Evolutionary conservation across 768 basidiomycete genomes (phyloP).

Genomic region (Boletales sp.): DNA sequence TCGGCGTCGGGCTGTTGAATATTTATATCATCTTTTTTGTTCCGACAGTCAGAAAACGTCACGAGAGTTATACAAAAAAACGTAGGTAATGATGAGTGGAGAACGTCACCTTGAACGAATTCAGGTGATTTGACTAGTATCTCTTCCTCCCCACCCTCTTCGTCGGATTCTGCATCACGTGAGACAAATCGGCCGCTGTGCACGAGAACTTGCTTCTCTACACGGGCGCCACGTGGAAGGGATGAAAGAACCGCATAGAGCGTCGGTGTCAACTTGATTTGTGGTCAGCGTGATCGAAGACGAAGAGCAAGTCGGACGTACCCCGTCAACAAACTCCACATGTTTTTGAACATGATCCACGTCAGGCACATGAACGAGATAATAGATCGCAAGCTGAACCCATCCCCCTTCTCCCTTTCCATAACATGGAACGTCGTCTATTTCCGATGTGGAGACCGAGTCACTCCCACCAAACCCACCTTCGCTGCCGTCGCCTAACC

Average conservation of each 20-base stretch:
- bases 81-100: not conserved
- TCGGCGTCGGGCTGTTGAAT: conserved; percentile 4
- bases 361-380: conserved; percentile 49
- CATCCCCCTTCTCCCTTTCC: conserved; percentile 40
- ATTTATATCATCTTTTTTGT: conserved; percentile 12
- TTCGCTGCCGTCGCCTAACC: conserved; percentile 28
- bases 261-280: conserved; percentile 31
- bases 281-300: not conserved
- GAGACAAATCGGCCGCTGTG: conserved; percentile 62
- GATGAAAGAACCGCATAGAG: conserved; percentile 61
- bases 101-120: conserved; percentile 39
- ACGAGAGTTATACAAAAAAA: not conserved
- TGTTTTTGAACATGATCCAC: conserved; percentile 40
- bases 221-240: conserved; percentile 65
- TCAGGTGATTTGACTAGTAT: conserved; percentile 34
- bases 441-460: conserved; percentile 4
- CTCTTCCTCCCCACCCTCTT: conserved; percentile 36
- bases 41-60: not conserved
- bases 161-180: conserved; percentile 21
- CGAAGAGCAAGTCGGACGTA: conserved; percentile 7
- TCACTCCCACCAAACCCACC: conserved; percentile 26
- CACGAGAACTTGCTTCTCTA: conserved; percentile 74
- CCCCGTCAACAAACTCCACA: conserved; percentile 25
- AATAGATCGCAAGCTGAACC: conserved; percentile 65
- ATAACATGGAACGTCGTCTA: conserved; percentile 32